A percentile compares a stretch with the other conserved stretches of the same genome.
phyloP scores from a whole-genome alignment of 2,329 filamentous ascomycete species.

The Bisporella sp. region DNA sequence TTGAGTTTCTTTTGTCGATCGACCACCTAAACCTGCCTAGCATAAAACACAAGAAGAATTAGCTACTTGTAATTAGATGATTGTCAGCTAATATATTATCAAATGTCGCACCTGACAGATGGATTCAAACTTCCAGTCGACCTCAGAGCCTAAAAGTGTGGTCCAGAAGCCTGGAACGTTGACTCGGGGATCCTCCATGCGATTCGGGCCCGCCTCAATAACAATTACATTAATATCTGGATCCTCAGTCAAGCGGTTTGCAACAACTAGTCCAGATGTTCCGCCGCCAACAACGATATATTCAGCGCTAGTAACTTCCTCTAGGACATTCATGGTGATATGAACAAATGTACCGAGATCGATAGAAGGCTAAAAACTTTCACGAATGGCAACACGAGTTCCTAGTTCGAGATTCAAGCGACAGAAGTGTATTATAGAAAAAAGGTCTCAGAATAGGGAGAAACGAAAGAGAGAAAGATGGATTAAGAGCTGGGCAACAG shows the following conservation, averaged over 20 bases:
- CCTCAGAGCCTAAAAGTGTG: not conserved
- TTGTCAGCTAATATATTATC: not conserved
- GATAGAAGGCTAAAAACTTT: too few species aligned
- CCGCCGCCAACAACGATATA: conserved; percentile 30
- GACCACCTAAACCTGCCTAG: not conserved
- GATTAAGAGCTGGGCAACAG: too few species aligned
- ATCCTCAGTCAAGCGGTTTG: conserved; percentile 32
- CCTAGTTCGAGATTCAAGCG: too few species aligned
- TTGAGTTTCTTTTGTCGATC: not conserved
- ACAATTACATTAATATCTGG: conserved; percentile 8
- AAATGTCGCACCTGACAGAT: not conserved
- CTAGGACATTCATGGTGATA: too few species aligned
- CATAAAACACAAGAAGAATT: not conserved
- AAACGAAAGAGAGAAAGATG: too few species aligned
- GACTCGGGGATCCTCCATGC: conserved; percentile 1
- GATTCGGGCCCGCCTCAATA: conserved; percentile 8
- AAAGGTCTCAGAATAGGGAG: too few species aligned
- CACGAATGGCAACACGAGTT: too few species aligned
- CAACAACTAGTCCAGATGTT: conserved; percentile 35
- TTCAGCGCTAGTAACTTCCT: too few species aligned
- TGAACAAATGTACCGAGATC: too few species aligned
- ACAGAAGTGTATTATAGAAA: too few species aligned
- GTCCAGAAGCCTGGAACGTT: not conserved
- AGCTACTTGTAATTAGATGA: not conserved
- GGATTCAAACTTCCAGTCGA: not conserved